phyloP scores from a whole-genome alignment of 2,329 filamentous ascomycete species.

The Pseudopyricularia javanii region DNA sequence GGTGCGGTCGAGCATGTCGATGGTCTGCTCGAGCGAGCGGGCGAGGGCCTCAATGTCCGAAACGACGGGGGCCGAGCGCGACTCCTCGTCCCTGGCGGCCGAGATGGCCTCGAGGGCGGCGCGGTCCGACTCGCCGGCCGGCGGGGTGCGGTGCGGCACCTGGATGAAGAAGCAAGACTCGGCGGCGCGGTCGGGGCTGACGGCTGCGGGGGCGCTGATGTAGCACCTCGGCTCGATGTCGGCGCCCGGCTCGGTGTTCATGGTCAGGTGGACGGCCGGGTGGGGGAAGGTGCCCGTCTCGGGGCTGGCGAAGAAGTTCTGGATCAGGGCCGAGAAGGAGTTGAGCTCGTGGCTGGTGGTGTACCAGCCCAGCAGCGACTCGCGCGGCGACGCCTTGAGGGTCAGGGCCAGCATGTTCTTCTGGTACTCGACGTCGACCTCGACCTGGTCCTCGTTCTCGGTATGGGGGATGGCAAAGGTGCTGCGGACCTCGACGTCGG shows the following conservation, averaged over 20 bases:
- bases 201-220: conserved; percentile 88
- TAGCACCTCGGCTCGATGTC: conserved; percentile 87
- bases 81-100: conserved; percentile 66
- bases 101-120: conserved; percentile 69
- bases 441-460: conserved; percentile 95
- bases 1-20: conserved; percentile 82
- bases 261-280: conserved; percentile 93
- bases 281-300: conserved; percentile 96
- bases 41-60: conserved; percentile 87
- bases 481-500: conserved; percentile 88
- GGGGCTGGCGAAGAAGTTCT: conserved; percentile 97
- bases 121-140: conserved; percentile 54
- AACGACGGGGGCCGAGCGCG: conserved; percentile 58
- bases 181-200: conserved; percentile 85
- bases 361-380: conserved; percentile 95
- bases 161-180: conserved; percentile 97
- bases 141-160: conserved; percentile 87
- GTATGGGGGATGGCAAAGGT: conserved; percentile 98
- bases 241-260: conserved; percentile 78
- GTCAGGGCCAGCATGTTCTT: conserved; percentile 97
- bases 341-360: conserved; percentile 94
- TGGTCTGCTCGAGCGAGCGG: conserved; percentile 72
- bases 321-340: conserved; percentile 95
- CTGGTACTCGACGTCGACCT: conserved; percentile 99
- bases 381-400: conserved; percentile 85